Percentiles rank a stretch among this genome's conserved stretches.
phyloP scores from a whole-genome alignment of 1,139 yeast genomes.

The Sugiyamaella xylanicola region DNA sequence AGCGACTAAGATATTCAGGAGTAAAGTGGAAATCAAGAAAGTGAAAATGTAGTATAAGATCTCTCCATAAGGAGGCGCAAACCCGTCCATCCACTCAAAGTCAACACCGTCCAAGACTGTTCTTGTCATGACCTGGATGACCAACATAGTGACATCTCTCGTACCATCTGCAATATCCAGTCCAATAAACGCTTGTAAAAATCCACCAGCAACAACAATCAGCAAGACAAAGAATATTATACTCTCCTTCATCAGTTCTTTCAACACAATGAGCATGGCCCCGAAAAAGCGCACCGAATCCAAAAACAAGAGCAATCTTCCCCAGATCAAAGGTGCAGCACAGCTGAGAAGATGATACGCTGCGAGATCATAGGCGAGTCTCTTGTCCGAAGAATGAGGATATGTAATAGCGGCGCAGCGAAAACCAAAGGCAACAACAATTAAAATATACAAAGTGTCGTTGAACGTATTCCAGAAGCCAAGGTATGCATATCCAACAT shows the following conservation, averaged over 20 bases:
- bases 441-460: constrained; percentile 63
- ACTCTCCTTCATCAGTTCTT: constrained; percentile 85
- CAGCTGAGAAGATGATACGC: constrained; percentile 74
- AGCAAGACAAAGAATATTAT: constrained; percentile 75
- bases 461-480: constrained; percentile 84
- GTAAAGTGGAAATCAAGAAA: constrained; percentile 60
- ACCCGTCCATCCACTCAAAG: constrained; percentile 65
- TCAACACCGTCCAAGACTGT: constrained; percentile 75
- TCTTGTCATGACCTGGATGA: constrained; percentile 65
- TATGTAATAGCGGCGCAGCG: constrained; percentile 54
- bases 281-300: constrained; percentile 86
- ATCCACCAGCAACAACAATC: constrained; percentile 71
- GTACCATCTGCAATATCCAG: constrained; percentile 86
- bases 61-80: constrained; percentile 84
- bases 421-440: constrained; percentile 56
- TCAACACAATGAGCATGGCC: constrained; percentile 81
- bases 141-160: constrained; percentile 68
- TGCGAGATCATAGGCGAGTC: constrained; percentile 56
- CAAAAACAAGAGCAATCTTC: constrained; percentile 68
- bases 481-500: constrained; percentile 70
- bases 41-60: constrained; percentile 74
- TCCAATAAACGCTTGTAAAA: constrained; percentile 84
- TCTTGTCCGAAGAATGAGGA: constrained; percentile 33
- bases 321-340: constrained; percentile 89
- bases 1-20: constrained; percentile 78